Evolutionary conservation across 352 stramenopile species (phyloP).

Genomic region (Pythium sp.): DNA sequence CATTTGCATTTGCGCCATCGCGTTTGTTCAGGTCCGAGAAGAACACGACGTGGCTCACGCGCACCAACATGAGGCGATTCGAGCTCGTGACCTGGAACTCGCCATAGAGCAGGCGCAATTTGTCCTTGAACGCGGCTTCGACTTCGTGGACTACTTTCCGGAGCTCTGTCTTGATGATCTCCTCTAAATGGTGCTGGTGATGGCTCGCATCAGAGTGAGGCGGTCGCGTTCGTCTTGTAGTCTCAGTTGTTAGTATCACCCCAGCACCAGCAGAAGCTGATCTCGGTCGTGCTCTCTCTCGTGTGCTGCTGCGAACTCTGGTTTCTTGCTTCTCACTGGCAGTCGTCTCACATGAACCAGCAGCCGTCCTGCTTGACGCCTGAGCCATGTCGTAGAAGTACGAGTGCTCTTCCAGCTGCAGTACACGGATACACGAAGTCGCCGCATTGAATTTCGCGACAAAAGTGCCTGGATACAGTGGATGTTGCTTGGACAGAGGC

Average conservation of each 20-base stretch:
- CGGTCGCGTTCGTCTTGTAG: not conserved
- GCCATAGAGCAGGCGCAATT: constrained; percentile 42
- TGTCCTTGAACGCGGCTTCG: constrained; percentile 36
- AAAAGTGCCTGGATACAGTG: constrained; percentile 36
- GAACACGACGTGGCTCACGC: constrained; percentile 53
- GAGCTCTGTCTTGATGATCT: constrained; percentile 52
- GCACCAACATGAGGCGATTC: constrained; percentile 52
- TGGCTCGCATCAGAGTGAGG: not conserved
- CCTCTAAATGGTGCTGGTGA: constrained; percentile 22
- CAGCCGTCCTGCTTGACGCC: not conserved
- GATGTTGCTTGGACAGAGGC: constrained; percentile 23
- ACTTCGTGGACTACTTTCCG: constrained; percentile 42
- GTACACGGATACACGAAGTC: constrained; percentile 39
- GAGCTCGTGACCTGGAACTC: constrained; percentile 60
- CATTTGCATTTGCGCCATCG: not conserved
- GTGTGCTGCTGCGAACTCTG: not conserved
- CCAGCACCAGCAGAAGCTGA: not conserved
- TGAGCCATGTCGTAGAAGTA: constrained; percentile 32
- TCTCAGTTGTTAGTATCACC: not conserved
- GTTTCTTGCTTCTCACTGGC: not conserved
- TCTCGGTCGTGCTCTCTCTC: not conserved
- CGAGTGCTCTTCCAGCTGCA: constrained; percentile 18
- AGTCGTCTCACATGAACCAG: not conserved
- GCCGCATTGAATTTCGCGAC: constrained; percentile 60
- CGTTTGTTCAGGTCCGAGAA: constrained; percentile 41